phyloP scores from a whole-genome alignment of 768 basidiomycete species.

The Amanita fuliginea region DNA sequence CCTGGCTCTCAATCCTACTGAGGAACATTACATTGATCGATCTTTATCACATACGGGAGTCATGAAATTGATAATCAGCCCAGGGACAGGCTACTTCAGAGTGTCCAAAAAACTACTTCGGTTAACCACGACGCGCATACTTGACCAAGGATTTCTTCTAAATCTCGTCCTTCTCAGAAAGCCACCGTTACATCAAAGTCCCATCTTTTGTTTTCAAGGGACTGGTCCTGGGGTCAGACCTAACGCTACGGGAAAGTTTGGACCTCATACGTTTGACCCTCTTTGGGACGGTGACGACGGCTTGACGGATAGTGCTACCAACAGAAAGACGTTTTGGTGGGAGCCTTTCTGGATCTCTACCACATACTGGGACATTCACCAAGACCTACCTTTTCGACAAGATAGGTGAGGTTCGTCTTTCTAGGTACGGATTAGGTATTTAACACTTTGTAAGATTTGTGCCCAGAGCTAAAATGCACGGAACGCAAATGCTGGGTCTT shows the following conservation, averaged over 20 bases:
- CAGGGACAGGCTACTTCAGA: slow-evolving; percentile 88
- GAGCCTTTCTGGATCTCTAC: slow-evolving; percentile 81
- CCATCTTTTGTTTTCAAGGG: slow-evolving; percentile 83
- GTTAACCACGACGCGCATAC: slow-evolving; percentile 85
- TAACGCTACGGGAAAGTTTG: slow-evolving; percentile 37
- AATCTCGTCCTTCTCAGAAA: slow-evolving; percentile 87
- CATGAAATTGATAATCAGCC: slow-evolving; percentile 77
- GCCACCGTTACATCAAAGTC: slow-evolving; percentile 85
- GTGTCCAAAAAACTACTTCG: slow-evolving; percentile 86
- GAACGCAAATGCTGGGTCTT: slow-evolving; percentile 90
- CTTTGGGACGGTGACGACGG: slow-evolving; percentile 66
- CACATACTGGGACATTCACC: slow-evolving; percentile 80
- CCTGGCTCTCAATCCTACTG: slow-evolving; percentile 82
- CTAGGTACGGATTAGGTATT: neutral
- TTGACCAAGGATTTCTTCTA: slow-evolving; percentile 86
- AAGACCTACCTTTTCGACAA: slow-evolving; percentile 71
- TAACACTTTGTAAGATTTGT: slow-evolving; percentile 52
- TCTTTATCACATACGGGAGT: slow-evolving; percentile 85
- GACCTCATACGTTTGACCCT: slow-evolving; percentile 47
- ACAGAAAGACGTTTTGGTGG: slow-evolving; percentile 71
- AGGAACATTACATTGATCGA: slow-evolving; percentile 92
- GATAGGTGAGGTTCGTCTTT: slow-evolving; percentile 43
- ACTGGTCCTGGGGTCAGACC: slow-evolving; percentile 38
- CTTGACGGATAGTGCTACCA: slow-evolving; percentile 17
- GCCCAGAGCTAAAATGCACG: slow-evolving; percentile 93